Conservation (phyloP, 2,329 filamentous ascomycete genomes). For the Colletotrichum sp. region DNA sequence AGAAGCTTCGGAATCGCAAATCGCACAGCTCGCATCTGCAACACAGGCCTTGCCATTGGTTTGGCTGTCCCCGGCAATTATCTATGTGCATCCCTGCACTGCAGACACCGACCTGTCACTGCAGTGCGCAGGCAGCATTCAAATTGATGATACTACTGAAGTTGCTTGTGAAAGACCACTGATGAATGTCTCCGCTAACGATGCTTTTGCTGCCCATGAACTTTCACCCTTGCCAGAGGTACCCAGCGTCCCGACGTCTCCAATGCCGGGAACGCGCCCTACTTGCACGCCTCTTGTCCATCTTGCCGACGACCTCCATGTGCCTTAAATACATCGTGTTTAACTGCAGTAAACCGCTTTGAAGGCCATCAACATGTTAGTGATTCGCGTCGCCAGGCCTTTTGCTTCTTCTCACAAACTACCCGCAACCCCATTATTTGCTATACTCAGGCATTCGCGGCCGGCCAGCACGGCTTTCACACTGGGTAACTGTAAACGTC, state of each 20-base stretch:
- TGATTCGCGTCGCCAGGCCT: not conserved
- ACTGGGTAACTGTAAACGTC: not conserved
- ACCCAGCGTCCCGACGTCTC: not conserved
- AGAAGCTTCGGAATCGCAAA: not conserved
- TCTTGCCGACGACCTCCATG: too few species aligned
- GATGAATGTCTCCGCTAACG: too few species aligned
- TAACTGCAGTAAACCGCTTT: not conserved
- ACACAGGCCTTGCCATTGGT: not conserved
- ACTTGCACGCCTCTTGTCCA: not conserved
- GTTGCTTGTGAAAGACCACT: too few species aligned
- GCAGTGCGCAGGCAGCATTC: too few species aligned
- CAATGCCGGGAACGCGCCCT: not conserved
- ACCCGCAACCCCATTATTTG: too few species aligned
- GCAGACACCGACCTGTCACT: not conserved
- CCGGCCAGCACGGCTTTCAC: not conserved
- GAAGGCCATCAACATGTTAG: not conserved
- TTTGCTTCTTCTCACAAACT: too few species aligned
- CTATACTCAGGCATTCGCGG: not conserved
- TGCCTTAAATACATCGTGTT: too few species aligned
- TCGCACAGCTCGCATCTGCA: not conserved
- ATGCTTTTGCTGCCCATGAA: not conserved
- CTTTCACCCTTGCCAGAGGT: not conserved
- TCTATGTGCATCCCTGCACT: accelerated
- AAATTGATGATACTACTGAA: too few species aligned
- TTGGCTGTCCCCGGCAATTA: accelerated